phyloP scores from a whole-genome alignment of 305 asterid genomes.

The Fraxinus latifolia region DNA sequence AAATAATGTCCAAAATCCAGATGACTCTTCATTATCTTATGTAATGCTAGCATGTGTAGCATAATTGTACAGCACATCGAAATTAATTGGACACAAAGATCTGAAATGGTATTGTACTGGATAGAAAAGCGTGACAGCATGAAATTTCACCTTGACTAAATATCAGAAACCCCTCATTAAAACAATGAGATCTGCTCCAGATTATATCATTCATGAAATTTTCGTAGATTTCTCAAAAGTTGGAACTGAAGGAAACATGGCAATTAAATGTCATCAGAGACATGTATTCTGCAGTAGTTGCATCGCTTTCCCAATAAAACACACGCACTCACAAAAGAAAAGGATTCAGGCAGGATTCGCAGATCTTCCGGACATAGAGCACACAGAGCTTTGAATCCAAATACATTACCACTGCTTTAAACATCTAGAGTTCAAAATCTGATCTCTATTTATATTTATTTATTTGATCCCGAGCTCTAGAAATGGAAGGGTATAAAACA shows the following conservation, averaged over 20 bases:
- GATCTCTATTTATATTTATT: not conserved
- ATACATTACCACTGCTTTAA: not conserved
- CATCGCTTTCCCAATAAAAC: not conserved
- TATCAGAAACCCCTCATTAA: not conserved
- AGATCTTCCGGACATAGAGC: not conserved
- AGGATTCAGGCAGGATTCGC: not conserved
- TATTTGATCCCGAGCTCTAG: not conserved
- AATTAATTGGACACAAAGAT: not conserved
- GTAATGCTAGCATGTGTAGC: conserved; percentile 1
- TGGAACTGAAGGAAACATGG: not conserved
- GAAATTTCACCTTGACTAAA: not conserved
- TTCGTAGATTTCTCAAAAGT: not conserved
- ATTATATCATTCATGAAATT: not conserved
- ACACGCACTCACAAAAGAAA: not conserved
- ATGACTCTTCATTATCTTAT: not conserved
- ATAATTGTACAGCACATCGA: not conserved
- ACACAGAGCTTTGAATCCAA: not conserved
- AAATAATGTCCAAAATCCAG: not conserved
- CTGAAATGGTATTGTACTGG: not conserved
- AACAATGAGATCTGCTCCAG: not conserved
- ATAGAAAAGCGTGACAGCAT: not conserved
- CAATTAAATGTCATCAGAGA: not conserved
- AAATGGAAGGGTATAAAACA: not conserved
- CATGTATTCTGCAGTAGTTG: not conserved
- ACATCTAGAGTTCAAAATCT: not conserved